Evolutionary conservation across 1,284 basidiomycete genomes (phyloP), one percentile per base, ranked within the genome.

Genomic region (Volvariella volvacea): DNA sequence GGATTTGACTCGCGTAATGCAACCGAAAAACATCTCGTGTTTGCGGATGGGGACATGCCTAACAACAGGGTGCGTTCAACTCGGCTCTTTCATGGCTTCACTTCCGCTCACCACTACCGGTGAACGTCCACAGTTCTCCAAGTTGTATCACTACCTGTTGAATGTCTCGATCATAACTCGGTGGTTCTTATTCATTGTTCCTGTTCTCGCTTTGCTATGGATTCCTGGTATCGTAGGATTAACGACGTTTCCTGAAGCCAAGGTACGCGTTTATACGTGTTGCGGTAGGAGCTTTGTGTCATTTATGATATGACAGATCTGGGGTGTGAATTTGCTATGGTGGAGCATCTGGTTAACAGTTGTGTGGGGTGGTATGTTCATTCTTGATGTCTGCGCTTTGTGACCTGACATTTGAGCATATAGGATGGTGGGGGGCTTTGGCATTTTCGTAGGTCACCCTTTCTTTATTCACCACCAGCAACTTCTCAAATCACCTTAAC

Each of bases 261-360:
- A 64, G 39, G 81, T 80, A 50, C 56, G 74, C 64, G 45, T 46
- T 10, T 12, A 10, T 4, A 17, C 4, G 41, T 22, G 39, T 38
- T 37, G 19, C 8, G 17, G 16, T 34, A 28, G 9, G 4, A 12
- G 34, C 10, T n/a, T 39, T 22, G 17, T 19, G 33, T 15, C 17
- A 19, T 15, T 39, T 31, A 19, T 20, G 10, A 38, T 41, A 28
- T 3, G 3, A 15, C 46, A 78, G 75, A 62, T 81, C 15, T 83
- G 76, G 78, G 68, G 70, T 7, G 76, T 86, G 9, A 71, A 68
- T 43, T 64, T 90, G 33, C 45, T 89, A 8, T 93, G 81, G 79
- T 95, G 91, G 91, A 90, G 87, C 45, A 81, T 92, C 48, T 94
- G 89, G 88, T 67, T 92, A 33, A 78, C 73, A 32, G 74, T 91